Conservation (phyloP, 2,329 filamentous ascomycete species). For the Trichoderma endophyticum region DNA sequence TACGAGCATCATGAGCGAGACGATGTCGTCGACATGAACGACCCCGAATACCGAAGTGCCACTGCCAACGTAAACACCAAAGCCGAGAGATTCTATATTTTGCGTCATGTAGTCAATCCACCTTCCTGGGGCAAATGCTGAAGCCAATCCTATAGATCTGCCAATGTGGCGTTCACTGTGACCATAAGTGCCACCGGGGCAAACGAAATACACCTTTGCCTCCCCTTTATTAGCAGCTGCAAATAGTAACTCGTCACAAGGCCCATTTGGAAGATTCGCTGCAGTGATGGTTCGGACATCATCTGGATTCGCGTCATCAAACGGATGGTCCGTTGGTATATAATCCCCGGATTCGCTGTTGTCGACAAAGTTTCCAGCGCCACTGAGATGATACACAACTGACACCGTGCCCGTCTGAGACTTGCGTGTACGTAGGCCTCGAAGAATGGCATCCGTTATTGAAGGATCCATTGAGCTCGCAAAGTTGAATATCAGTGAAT, state of each 20-base stretch:
- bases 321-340: not conserved
- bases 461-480: not conserved
- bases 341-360: not conserved
- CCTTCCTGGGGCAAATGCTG: not conserved
- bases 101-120: not conserved
- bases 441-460: not conserved
- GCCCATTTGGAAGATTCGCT: not conserved
- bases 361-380: not conserved
- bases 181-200: not conserved
- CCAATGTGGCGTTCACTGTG: not conserved
- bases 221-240: not conserved
- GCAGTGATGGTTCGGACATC: not conserved
- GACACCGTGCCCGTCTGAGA: not conserved
- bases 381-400: not conserved
- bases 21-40: not conserved
- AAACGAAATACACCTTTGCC: not conserved
- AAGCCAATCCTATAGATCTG: not conserved
- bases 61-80: not conserved
- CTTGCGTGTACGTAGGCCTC: not conserved
- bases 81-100: not conserved
- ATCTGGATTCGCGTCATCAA: not conserved
- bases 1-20: not conserved
- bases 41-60: not conserved
- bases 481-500: not conserved
- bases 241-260: not conserved